These are phyloP conservation scores for Dichotomopilus funicola DNA, from an alignment of 2,329 filamentous ascomycete genomes.

Conservation along the genomic window DNA sequence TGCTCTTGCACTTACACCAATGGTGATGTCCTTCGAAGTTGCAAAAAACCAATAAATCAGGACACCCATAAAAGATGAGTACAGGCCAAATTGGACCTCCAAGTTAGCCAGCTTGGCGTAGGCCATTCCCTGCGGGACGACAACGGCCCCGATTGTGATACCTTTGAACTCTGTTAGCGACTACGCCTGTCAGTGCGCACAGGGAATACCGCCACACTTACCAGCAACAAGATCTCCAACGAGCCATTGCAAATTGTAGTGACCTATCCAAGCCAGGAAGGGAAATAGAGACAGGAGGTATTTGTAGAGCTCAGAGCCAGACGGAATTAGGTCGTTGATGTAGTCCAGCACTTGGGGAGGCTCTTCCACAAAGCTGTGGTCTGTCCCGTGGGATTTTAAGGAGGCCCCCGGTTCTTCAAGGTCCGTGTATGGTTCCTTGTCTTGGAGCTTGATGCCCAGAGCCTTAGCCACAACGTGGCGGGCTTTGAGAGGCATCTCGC, in stretches of 20 bases:
- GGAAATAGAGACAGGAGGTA: slow-evolving; percentile 76
- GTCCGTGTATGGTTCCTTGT: slow-evolving; percentile 53
- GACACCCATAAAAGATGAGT: slow-evolving; percentile 94
- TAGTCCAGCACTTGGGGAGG: slow-evolving; percentile 72
- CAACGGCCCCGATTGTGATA: slow-evolving; percentile 55
- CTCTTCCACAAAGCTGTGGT: slow-evolving; percentile 75
- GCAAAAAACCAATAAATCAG: slow-evolving; percentile 96
- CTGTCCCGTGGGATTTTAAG: slow-evolving; percentile 63
- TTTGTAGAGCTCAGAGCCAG: slow-evolving; percentile 40
- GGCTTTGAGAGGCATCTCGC: slow-evolving; percentile 39
- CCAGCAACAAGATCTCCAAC: slow-evolving; percentile 84
- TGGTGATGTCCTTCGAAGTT: slow-evolving; percentile 97
- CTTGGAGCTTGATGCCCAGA: slow-evolving; percentile 74
- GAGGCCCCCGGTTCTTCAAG: slow-evolving; percentile 72
- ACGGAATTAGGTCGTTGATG: slow-evolving; percentile 59
- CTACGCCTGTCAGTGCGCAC: neutral
- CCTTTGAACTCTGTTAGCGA: slow-evolving; percentile 26
- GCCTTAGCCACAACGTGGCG: slow-evolving; percentile 70
- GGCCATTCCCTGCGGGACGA: slow-evolving; percentile 96
- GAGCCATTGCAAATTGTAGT: slow-evolving; percentile 88
- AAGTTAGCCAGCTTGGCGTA: slow-evolving; percentile 81
- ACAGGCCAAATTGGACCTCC: slow-evolving; percentile 76
- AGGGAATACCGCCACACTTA: slow-evolving; percentile 33
- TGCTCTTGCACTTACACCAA: slow-evolving; percentile 58
- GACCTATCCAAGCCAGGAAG: slow-evolving; percentile 78